A percentile compares a stretch with the other conserved stretches of the same genome.
Conservation (phyloP, 2,329 filamentous ascomycete species). For the Nothophaeocryptopus gaeumannii region DNA sequence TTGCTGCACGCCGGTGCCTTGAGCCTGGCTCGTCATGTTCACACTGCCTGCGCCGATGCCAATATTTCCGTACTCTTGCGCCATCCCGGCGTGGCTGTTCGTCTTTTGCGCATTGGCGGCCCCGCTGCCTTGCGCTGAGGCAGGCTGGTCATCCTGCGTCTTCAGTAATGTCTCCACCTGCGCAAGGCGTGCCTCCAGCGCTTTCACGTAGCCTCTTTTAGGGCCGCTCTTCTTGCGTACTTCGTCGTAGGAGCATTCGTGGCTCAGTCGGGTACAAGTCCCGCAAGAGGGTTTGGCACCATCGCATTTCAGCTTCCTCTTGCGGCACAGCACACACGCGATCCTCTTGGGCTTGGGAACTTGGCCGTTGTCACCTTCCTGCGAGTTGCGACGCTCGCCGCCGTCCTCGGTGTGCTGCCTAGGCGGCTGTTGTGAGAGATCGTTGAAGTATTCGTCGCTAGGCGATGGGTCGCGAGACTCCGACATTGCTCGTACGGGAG, state of each 20-base stretch:
- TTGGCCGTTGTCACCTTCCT: constrained; percentile 38
- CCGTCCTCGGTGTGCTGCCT: constrained; percentile 39
- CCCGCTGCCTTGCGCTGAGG: not conserved
- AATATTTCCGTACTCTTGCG: constrained; percentile 23
- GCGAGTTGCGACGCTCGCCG: constrained; percentile 64
- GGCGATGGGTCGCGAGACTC: constrained; percentile 24
- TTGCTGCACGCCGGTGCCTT: constrained; percentile 8
- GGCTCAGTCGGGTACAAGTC: constrained; percentile 81
- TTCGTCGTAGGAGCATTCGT: constrained; percentile 88
- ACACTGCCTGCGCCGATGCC: constrained; percentile 12
- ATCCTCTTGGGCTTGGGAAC: constrained; percentile 68
- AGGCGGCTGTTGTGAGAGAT: constrained; percentile 49
- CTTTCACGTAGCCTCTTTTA: constrained; percentile 91
- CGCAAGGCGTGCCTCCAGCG: constrained; percentile 77
- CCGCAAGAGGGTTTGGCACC: constrained; percentile 80
- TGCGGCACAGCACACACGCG: constrained; percentile 90
- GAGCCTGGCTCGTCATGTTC: constrained; percentile 14
- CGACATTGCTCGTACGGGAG: constrained; percentile 17
- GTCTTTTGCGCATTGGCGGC: constrained; percentile 16
- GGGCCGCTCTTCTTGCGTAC: constrained; percentile 91
- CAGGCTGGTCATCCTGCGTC: constrained; percentile 53
- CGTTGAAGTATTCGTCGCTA: constrained; percentile 54
- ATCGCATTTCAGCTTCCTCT: constrained; percentile 88
- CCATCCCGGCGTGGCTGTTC: constrained; percentile 9
- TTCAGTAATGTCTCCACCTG: constrained; percentile 91